Base-by-base conservation (phyloP, 331 rosid species). In the Acacia concinna region DNA sequence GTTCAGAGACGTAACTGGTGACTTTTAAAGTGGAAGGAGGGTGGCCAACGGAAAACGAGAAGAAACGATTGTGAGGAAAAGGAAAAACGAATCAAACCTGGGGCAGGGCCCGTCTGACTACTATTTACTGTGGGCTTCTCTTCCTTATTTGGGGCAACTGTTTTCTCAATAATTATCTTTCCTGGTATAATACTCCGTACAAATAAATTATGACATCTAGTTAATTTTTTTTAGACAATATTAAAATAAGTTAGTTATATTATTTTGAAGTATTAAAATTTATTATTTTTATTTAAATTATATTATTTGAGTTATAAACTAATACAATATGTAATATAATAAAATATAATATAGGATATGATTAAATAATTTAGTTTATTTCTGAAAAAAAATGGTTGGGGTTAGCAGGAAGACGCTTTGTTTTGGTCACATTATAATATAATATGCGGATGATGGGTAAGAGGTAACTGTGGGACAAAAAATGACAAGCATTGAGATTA, bases 71-170 rank as follows among this genome's bases (percentile, higher is more conserved):
- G 74, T 69, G 67, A 65, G 34, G 30, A 43, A 68, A 57, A 63
- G 27, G 54, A 34, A 10, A 0, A 5, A 80, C 69, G 31, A 68
- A 52, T 17, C 3, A 87, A 87, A 87, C 87, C 80, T 69, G 79
- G 86, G 86, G 88, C 80, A n/a, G n/a, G n/a, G n/a, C 31, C 20
- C 6, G 27, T 63, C 25, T 54, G 70, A 54, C 78, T 75, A 21
- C 17, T 60, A 75, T 71, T 74, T 87, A 74, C 90, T 6, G 75
- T 85, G 91, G 87, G 84, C 82, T 70, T 66, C 43, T 51, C 54
- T 44, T 37, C 75, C 81, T n/a, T 46, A 66, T 59, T 67, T 68
- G 8, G 76, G 69, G 81, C 44, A 72, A 40, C 8, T 21, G 12
- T 27, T 37, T 6, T 23, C 23, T 56, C 63, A 3, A 9, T 10